Evolutionary conservation across 106 monocot species (phyloP), one percentile per base, ranked within the genome.

Genomic region (Agapanthus africanus): DNA sequence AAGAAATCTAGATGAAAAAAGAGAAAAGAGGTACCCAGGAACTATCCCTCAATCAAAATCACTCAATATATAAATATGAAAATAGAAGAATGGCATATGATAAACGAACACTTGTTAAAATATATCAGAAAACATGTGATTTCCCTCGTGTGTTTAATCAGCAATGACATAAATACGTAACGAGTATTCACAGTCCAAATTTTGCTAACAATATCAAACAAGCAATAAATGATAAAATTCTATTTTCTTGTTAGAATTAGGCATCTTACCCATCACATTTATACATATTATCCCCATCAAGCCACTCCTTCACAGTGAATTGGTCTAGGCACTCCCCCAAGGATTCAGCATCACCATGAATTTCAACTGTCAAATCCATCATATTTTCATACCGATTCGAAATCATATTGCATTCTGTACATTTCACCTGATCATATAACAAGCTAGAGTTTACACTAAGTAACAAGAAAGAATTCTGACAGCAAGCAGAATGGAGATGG

Each of bases 281-380:
- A 42, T 97, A 97, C 79, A 75, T 97, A 41, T 97, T 97, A 22
- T 97, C 97, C 19, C 97, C 97, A 84, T 97, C 84, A 78, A 94
- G 90, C 80, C 84, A 87, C 72, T 94, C 93, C 41, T 70, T 76
- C 0, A 74, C 70, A 49, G 97, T 97, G 66, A 92, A 92, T 60
- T 92, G 88, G 62, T 89, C 67, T n/a, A 97, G 74, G 65, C 92
- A 92, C 40, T 97, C 82, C 70, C 89, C 85, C 65, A 97, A 75
- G 65, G 97, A 97, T 42, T 83, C 87, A 66, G 66, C 66, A 66
- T 86, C 87, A 6, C 97, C 97, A 60, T 87, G 97, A 73, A 97
- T 97, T 79, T 97, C 91, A 70, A 97, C 91, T 4, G 89, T 92
- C 59, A 97, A 75, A 82, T 97, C 97, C 89, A 97, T 92, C 84